Evolutionary conservation across 768 basidiomycete genomes (phyloP).

Genomic region (Pleurotus giganteus): DNA sequence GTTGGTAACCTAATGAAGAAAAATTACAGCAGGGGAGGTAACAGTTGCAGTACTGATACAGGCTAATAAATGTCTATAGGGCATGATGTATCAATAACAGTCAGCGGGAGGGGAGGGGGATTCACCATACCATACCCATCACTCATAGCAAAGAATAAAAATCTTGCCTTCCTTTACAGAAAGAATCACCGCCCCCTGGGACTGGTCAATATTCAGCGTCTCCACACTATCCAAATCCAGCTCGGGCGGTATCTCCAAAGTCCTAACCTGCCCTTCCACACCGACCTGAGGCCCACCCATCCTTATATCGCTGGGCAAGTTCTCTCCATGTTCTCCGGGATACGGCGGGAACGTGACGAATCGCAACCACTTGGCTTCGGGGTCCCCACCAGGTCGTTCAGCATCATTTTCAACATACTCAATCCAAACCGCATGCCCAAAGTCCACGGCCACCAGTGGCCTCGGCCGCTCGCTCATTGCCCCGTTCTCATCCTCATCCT

Average conservation of each 20-base stretch:
- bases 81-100: too few relatives aligned
- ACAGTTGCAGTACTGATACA: too few relatives aligned
- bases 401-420: constrained; percentile 47
- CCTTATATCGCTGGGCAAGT: constrained; percentile 15
- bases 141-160: constrained; percentile 70
- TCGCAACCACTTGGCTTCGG: constrained; percentile 52
- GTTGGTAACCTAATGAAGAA: too few relatives aligned
- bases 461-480: constrained; percentile 46
- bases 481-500: constrained; percentile 37
- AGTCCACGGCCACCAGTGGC: constrained; percentile 79
- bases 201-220: constrained; percentile 78
- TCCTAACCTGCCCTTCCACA: constrained; percentile 48
- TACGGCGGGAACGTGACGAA: constrained; percentile 72
- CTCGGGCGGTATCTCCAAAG: constrained; percentile 62
- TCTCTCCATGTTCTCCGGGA: constrained; percentile 27
- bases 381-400: constrained; percentile 19
- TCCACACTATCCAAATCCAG: constrained; percentile 64
- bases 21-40: too few relatives aligned
- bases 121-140: not conserved
- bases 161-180: constrained; percentile 68
- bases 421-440: constrained; percentile 86
- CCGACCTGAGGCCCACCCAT: constrained; percentile 20
- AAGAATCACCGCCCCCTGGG: constrained; percentile 69
- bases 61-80: too few relatives aligned
- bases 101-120: too few relatives aligned